Conservation (phyloP, 2,329 filamentous ascomycete genomes). For the Taxawa tesnikishii region DNA sequence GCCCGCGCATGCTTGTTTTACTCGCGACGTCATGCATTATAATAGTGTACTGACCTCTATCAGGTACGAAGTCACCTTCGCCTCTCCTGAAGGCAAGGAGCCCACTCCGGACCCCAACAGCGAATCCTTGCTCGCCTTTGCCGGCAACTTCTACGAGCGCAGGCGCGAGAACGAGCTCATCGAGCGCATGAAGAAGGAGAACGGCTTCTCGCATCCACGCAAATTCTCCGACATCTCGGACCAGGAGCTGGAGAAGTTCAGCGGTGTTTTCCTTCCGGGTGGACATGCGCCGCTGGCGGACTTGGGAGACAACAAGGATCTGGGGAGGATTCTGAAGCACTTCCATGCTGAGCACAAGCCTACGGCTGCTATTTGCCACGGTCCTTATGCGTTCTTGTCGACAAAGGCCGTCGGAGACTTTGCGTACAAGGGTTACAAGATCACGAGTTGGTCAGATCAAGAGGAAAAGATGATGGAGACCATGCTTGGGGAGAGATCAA, state of each 20-base stretch:
- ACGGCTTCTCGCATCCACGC: conserved; percentile 26
- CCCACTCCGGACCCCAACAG: conserved; percentile 30
- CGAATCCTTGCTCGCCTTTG: conserved; percentile 28
- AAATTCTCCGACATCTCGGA: conserved; percentile 27
- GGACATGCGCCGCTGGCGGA: conserved; percentile 33
- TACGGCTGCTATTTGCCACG: conserved; percentile 34
- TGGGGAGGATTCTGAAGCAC: conserved; percentile 28
- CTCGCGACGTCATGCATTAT: too few species aligned
- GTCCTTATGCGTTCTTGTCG: conserved; percentile 31
- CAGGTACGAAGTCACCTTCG: conserved; percentile 35
- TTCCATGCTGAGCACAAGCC: conserved; percentile 30
- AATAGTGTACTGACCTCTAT: too few species aligned
- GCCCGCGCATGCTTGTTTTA: too few species aligned
- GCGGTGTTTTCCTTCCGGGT: conserved; percentile 32
- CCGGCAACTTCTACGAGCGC: conserved; percentile 34
- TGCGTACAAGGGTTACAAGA: conserved; percentile 32
- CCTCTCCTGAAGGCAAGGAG: conserved; percentile 30
- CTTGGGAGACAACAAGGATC: conserved; percentile 27
- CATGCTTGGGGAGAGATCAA: conserved; percentile 29
- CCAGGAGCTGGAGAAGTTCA: conserved; percentile 25
- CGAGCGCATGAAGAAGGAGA: conserved; percentile 32
- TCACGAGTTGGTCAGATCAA: conserved; percentile 32
- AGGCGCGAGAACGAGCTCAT: conserved; percentile 27
- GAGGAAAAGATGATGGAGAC: conserved; percentile 36
- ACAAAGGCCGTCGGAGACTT: conserved; percentile 27